These are phyloP conservation scores for Penicillium polonicum DNA, from an alignment of 2,329 filamentous ascomycete species.

Conservation along the genomic window DNA sequence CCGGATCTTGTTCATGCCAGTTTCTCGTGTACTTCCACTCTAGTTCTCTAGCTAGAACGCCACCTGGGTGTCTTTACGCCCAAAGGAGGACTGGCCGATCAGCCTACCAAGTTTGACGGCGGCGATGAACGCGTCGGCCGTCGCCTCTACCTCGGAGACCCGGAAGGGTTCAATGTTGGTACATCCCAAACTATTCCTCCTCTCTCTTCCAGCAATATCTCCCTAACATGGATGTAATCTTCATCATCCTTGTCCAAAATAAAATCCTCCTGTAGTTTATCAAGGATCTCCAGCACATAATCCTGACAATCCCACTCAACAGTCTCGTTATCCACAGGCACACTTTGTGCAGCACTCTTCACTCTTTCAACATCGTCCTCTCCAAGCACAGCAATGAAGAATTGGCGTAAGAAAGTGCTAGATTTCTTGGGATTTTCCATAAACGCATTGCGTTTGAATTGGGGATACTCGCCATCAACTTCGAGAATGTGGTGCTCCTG, in stretches of 20 bases:
- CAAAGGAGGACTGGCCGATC: no score
- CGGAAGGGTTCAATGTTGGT: neutral
- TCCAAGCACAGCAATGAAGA: neutral
- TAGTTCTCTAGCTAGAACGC: no score
- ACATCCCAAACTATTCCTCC: neutral
- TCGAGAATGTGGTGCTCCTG: neutral
- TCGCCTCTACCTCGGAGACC: no score
- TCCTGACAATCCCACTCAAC: conserved; percentile 10
- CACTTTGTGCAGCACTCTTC: neutral
- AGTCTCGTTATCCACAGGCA: conserved; percentile 4
- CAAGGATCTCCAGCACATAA: conserved; percentile 11
- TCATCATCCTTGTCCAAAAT: conserved; percentile 1
- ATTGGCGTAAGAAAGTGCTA: neutral
- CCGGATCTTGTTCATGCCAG: no score
- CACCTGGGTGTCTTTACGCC: no score
- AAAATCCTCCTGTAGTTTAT: neutral
- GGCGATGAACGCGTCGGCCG: no score
- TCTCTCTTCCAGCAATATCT: neutral
- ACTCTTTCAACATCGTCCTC: neutral
- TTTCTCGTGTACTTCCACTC: no score
- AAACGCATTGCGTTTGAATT: neutral
- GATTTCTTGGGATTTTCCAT: neutral
- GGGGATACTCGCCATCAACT: neutral
- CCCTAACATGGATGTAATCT: conserved; percentile 1
- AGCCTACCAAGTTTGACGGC: no score